Conservation (phyloP, 306 rosid genomes). For the Vigna angularis region DNA sequence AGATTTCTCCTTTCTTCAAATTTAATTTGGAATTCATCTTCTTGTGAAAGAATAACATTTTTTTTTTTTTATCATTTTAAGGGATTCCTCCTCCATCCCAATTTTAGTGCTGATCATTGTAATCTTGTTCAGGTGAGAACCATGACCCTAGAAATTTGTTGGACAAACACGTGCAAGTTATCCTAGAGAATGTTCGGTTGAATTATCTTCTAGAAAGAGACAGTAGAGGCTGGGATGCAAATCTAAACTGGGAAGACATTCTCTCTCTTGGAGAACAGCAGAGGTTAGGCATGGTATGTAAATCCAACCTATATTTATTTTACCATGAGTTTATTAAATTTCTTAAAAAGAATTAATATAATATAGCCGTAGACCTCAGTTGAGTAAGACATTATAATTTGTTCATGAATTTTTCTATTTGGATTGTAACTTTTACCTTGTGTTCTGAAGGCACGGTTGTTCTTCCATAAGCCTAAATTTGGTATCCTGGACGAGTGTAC, state of each 20-base stretch:
- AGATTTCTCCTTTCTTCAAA: constrained; percentile 31
- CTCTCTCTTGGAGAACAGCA: constrained; percentile 99
- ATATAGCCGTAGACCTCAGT: constrained; percentile 11
- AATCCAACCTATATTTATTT: constrained; percentile 22
- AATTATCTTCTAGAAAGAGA: constrained; percentile 93
- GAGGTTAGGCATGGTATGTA: constrained; percentile 96
- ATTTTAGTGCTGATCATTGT: constrained; percentile 43
- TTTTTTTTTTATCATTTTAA: constrained; percentile 37
- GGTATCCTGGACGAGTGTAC: constrained; percentile 99
- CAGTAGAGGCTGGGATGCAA: constrained; percentile 86
- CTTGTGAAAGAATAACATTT: constrained; percentile 8
- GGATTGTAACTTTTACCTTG: constrained; percentile 46
- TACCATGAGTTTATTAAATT: constrained; percentile 30
- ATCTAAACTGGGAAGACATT: constrained; percentile 87
- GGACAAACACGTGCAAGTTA: constrained; percentile 70
- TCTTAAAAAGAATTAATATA: constrained; percentile 23
- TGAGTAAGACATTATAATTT: constrained; percentile 18
- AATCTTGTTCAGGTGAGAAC: constrained; percentile 57
- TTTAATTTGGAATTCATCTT: constrained; percentile 20
- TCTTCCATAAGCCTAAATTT: constrained; percentile 93
- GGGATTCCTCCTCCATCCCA: background rate
- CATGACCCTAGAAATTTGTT: constrained; percentile 54
- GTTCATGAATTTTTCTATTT: constrained; percentile 27
- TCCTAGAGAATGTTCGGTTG: constrained; percentile 87
- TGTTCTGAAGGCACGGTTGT: constrained; percentile 83